Percentiles rank a stretch among this genome's conserved stretches.
Evolutionary conservation across 345 rosid genomes (phyloP).

Genomic region (Sonneratia alba): DNA sequence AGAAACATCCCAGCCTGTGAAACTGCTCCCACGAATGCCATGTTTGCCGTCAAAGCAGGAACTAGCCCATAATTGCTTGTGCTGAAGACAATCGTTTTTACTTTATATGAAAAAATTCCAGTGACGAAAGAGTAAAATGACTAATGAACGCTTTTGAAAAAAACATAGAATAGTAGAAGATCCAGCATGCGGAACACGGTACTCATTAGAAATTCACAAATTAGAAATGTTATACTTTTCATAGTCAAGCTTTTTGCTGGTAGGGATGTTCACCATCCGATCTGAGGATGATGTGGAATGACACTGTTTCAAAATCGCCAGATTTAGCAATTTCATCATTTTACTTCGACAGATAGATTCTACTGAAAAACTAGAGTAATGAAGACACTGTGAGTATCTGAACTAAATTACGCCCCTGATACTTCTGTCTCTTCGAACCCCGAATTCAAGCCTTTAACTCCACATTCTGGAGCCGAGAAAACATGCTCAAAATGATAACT

Average conservation of each 20-base stretch:
- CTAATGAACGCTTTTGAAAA: too few relatives aligned
- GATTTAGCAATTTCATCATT: slow-evolving; percentile 10
- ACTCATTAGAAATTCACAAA: too few relatives aligned
- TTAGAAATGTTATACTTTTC: slow-evolving; percentile 26
- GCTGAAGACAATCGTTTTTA: slow-evolving; percentile 54
- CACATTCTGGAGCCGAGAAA: slow-evolving; percentile 10
- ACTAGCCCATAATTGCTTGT: slow-evolving; percentile 76
- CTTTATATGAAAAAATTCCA: too few relatives aligned
- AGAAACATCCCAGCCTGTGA: slow-evolving; percentile 88
- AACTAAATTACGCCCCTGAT: slow-evolving; percentile 16
- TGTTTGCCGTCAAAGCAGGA: slow-evolving; percentile 78
- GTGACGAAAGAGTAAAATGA: too few relatives aligned
- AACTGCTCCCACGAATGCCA: slow-evolving; percentile 88
- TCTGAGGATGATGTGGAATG: slow-evolving; percentile 63
- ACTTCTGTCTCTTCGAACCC: slow-evolving; percentile 11
- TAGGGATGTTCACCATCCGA: slow-evolving; percentile 62
- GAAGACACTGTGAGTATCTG: slow-evolving; percentile 20
- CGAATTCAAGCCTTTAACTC: slow-evolving; percentile 9
- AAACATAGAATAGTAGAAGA: too few relatives aligned
- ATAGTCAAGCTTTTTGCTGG: slow-evolving; percentile 76
- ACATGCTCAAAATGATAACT: slow-evolving; percentile 15
- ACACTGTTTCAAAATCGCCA: slow-evolving; percentile 34
- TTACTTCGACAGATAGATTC: slow-evolving; percentile 12
- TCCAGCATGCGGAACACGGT: too few relatives aligned
- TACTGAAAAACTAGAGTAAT: slow-evolving; percentile 32